Conservation (phyloP, 192 early-diverging fungal species). For the Coemansia sp. region DNA sequence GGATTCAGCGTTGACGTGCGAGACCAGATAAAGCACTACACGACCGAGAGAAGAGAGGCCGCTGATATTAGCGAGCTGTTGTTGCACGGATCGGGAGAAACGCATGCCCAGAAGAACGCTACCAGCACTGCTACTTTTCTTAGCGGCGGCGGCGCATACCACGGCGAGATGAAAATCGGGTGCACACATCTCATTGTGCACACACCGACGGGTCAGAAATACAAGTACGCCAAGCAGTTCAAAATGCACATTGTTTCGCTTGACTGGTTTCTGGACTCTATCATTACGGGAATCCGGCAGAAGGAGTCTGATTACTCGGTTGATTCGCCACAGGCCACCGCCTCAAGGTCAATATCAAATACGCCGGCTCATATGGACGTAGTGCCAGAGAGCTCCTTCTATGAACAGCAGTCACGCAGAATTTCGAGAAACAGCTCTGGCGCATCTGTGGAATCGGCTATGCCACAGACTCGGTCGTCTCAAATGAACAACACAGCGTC, state of each 20-base stretch:
- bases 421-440: constrained; percentile 1
- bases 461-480: constrained; percentile 1
- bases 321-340: neutral
- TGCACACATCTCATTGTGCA: constrained; percentile 48
- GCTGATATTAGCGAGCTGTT: neutral
- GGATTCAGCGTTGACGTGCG: constrained; percentile 31
- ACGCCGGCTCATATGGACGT: neutral
- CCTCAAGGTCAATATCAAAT: neutral
- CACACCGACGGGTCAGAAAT: constrained; percentile 32
- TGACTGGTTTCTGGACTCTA: constrained; percentile 33
- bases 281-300: constrained; percentile 27
- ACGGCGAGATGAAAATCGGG: constrained; percentile 17
- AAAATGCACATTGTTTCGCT: constrained; percentile 23
- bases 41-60: neutral
- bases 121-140: neutral
- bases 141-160: constrained; percentile 43
- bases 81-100: neutral
- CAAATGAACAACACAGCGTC: neutral
- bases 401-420: neutral
- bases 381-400: neutral
- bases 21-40: constrained; percentile 29
- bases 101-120: neutral
- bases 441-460: neutral
- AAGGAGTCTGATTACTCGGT: constrained; percentile 18
- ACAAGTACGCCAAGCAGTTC: constrained; percentile 41